These are phyloP conservation scores for Eimeria zaria DNA, from an alignment of 169 alveolate species.

Conservation along the genomic window DNA sequence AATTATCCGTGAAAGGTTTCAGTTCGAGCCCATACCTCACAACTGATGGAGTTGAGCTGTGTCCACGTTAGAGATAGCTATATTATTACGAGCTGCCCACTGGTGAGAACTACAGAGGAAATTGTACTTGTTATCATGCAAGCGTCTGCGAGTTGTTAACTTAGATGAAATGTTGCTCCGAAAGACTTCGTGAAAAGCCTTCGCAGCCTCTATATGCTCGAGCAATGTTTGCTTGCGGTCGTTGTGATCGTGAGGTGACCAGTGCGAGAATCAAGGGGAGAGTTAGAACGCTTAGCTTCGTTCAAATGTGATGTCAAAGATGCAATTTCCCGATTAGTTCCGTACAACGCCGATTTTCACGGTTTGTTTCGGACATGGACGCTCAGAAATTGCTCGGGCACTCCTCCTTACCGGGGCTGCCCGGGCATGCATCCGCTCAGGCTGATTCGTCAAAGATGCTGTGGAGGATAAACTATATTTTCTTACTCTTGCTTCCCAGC, in stretches of 20 bases:
- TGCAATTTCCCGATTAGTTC: background rate
- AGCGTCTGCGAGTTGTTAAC: background rate
- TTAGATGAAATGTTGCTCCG: background rate
- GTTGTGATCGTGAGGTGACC: background rate
- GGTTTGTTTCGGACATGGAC: background rate
- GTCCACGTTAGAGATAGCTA: background rate
- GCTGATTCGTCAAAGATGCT: background rate
- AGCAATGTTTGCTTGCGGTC: background rate
- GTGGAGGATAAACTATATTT: background rate
- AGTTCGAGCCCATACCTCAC: conserved; percentile 13
- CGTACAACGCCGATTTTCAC: background rate
- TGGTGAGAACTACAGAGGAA: background rate
- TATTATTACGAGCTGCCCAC: background rate
- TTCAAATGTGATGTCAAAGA: background rate
- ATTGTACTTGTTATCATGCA: background rate
- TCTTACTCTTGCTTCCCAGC: background rate
- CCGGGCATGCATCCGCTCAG: conserved; percentile 6
- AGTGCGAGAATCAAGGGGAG: background rate
- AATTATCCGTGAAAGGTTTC: background rate
- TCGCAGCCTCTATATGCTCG: background rate
- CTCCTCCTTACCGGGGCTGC: conserved; percentile 24
- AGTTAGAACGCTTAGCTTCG: background rate
- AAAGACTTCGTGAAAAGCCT: background rate
- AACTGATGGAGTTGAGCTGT: background rate
- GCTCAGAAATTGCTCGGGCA: conserved; percentile 12